phyloP scores from a whole-genome alignment of 805 yeast genomes.

The Sungouiella blattae region DNA sequence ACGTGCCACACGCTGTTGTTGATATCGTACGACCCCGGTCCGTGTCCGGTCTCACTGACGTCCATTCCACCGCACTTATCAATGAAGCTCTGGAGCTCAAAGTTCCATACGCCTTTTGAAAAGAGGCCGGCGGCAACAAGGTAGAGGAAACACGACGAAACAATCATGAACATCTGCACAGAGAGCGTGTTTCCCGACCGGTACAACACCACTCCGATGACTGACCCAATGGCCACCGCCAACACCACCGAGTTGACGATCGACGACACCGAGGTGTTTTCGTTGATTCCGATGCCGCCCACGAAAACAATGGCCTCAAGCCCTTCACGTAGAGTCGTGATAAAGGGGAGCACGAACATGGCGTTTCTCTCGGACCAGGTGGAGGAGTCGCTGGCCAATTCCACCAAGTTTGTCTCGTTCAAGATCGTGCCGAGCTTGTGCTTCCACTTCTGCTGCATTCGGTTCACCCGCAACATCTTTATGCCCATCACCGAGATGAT shows the following conservation, averaged over 20 bases:
- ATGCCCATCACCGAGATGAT: slow-evolving; percentile 47
- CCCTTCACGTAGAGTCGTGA: slow-evolving; percentile 86
- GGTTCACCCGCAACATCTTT: slow-evolving; percentile 40
- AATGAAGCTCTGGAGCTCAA: slow-evolving; percentile 76
- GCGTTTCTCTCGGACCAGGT: slow-evolving; percentile 56
- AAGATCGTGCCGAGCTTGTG: slow-evolving; percentile 31
- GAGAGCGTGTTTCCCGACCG: slow-evolving; percentile 77
- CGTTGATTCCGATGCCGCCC: slow-evolving; percentile 85
- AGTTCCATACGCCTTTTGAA: slow-evolving; percentile 87
- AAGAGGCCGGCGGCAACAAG: slow-evolving; percentile 83
- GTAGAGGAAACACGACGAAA: slow-evolving; percentile 77
- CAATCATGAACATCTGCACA: slow-evolving; percentile 67
- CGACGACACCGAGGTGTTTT: slow-evolving; percentile 50
- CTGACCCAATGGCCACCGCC: slow-evolving; percentile 58
- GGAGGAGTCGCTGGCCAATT: slow-evolving; percentile 13
- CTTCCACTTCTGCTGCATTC: slow-evolving; percentile 45
- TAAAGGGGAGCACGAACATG: slow-evolving; percentile 72
- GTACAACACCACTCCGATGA: slow-evolving; percentile 66
- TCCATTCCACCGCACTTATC: slow-evolving; percentile 76
- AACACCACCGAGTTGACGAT: slow-evolving; percentile 60
- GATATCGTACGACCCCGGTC: slow-evolving; percentile 91
- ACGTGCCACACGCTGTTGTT: slow-evolving; percentile 85
- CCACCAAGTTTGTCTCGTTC: slow-evolving; percentile 19
- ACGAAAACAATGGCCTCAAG: slow-evolving; percentile 87
- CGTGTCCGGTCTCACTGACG: slow-evolving; percentile 83